A percentile compares a stretch with the other conserved stretches of the same genome.
These are phyloP conservation scores for Millerago galiae DNA, from an alignment of 805 yeast genomes.

Conservation along the genomic window DNA sequence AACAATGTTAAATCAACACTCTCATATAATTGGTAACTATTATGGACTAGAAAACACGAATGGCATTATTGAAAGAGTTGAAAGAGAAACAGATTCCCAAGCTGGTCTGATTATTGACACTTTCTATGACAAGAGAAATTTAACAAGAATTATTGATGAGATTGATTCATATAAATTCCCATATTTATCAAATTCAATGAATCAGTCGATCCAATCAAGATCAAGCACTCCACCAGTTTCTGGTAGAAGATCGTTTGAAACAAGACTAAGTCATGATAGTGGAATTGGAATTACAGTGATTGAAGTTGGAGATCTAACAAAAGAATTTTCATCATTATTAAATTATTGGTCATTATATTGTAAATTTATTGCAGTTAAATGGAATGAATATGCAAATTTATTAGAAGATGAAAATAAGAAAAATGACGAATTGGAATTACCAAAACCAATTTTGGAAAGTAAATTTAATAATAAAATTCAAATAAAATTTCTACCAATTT, in stretches of 20 bases:
- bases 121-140: slow-evolving; percentile 64
- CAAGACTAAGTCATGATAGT: slow-evolving; percentile 29
- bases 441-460: slow-evolving; percentile 47
- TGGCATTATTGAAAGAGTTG: slow-evolving; percentile 65
- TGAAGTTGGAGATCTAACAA: slow-evolving; percentile 57
- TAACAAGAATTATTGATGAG: slow-evolving; percentile 50
- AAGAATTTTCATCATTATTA: slow-evolving; percentile 69
- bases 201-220: slow-evolving; percentile 2
- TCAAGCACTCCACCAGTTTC: slow-evolving; percentile 4
- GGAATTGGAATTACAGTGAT: slow-evolving; percentile 42
- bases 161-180: slow-evolving; percentile 51
- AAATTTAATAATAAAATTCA: slow-evolving; percentile 51
- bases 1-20: slow-evolving; percentile 78
- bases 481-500: slow-evolving; percentile 48
- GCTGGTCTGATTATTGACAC: slow-evolving; percentile 84
- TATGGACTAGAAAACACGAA: slow-evolving; percentile 63
- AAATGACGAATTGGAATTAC: slow-evolving; percentile 31
- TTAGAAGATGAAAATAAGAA: background rate
- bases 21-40: slow-evolving; percentile 65
- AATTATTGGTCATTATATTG: slow-evolving; percentile 83
- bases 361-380: slow-evolving; percentile 63
- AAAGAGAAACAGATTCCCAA: slow-evolving; percentile 88
- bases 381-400: slow-evolving; percentile 40
- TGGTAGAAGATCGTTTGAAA: slow-evolving; percentile 23
- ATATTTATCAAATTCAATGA: slow-evolving; percentile 16